phyloP scores from a whole-genome alignment of 495 filamentous ascomycete genomes.

The Umbilicaria muhlenbergii region DNA sequence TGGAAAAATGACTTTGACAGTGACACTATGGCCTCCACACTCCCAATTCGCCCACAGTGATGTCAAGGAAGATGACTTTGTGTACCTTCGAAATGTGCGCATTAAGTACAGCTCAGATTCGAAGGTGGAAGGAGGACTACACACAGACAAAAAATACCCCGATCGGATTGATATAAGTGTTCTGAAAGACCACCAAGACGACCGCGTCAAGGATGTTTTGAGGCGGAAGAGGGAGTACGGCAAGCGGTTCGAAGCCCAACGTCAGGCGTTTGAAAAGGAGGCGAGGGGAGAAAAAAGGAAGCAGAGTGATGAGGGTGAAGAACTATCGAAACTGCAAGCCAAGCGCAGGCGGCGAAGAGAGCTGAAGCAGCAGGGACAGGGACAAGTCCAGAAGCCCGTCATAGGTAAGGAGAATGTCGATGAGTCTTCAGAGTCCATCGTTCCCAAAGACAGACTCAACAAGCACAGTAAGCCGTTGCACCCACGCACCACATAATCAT shows the following conservation, averaged over 20 bases:
- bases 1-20: slow-evolving; percentile 55
- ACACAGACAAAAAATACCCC: slow-evolving; percentile 38
- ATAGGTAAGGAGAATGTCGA: slow-evolving; percentile 19
- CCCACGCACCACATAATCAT: neutral
- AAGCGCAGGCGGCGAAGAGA: slow-evolving; percentile 19
- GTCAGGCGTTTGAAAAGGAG: slow-evolving; percentile 19
- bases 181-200: slow-evolving; percentile 25
- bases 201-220: slow-evolving; percentile 43
- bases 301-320: slow-evolving; percentile 14
- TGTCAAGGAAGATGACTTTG: slow-evolving; percentile 41
- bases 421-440: no score
- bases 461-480: slow-evolving; percentile 18
- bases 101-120: slow-evolving; percentile 39
- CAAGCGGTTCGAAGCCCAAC: slow-evolving; percentile 32
- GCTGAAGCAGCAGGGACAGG: slow-evolving; percentile 3
- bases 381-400: slow-evolving; percentile 12
- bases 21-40: slow-evolving; percentile 61
- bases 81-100: slow-evolving; percentile 56
- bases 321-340: slow-evolving; percentile 15
- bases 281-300: slow-evolving; percentile 16
- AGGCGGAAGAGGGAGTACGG: slow-evolving; percentile 46
- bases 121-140: slow-evolving; percentile 57
- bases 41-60: slow-evolving; percentile 36
- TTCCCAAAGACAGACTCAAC: no score
- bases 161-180: slow-evolving; percentile 37